Evolutionary conservation across 352 stramenopile species (phyloP), one percentile per base, ranked within the genome.

Genomic region (Pythium sukuiense): DNA sequence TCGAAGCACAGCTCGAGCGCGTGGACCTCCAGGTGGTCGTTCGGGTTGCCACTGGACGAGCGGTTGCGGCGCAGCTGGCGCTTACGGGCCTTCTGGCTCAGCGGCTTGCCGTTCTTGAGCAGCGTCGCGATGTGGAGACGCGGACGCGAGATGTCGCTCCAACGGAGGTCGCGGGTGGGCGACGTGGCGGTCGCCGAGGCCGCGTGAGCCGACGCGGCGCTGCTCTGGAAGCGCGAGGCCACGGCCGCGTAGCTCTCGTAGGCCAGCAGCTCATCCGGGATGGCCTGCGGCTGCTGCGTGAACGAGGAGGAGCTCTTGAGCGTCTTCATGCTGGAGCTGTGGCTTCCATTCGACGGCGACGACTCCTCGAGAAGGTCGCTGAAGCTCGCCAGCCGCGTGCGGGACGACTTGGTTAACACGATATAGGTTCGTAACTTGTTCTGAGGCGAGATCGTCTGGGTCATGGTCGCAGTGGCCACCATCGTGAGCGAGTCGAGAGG

Each of bases 201-300:
- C 4, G 53, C 27, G n/a, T 32, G n/a, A 11, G 53, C 6, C 13
- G 53, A 46, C 32, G 33, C 29, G 6, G 56, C 35, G 14, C 16
- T 39, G 53, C 16, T 45, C 29, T 63, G 68, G 50, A 64, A 73
- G 65, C 83, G 83, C 49, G 81, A 80, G 20, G 81, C 66, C 27
- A 92, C 83, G 32, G 85, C 83, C 6, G 81, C 85, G 71, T 91
- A 93, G 20, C 80, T 90, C 68, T 89, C 83, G 76, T 91, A 93
- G 18, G 75, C 76, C 53, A 90, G 61, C 49, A 71, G 83, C 59
- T 80, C 79, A 41, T 87, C 74, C 7, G 54, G 37, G 59, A 76
- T 72, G 14, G 33, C 41, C 27, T 60, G 33, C 26, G 75, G 48
- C 18, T 59, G 24, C 9, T n/a, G 14, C 29, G 37, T 55, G 39